phyloP scores from a whole-genome alignment of 345 rosid species.

The Psidium guajava region DNA sequence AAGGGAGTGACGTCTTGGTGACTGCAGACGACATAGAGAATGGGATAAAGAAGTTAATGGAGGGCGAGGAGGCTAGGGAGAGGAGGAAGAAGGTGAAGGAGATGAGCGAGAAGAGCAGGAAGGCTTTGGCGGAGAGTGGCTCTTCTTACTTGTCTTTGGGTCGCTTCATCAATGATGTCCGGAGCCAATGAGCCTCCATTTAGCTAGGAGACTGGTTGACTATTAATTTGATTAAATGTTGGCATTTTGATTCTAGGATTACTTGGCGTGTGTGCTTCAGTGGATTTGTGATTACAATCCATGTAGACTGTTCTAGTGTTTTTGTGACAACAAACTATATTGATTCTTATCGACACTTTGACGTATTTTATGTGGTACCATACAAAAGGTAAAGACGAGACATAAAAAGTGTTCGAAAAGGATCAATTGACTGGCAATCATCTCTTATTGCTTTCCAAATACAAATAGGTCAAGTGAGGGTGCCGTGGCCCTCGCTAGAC shows the following conservation, averaged over 20 bases:
- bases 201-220: neutral
- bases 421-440: neutral
- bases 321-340: neutral
- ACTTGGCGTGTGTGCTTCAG: neutral
- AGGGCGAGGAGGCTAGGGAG: neutral
- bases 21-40: conserved; percentile 17
- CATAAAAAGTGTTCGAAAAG: neutral
- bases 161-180: conserved; percentile 17
- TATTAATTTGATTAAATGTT: neutral
- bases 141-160: conserved; percentile 19
- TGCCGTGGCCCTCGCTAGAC: too few relatives aligned
- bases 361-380: neutral
- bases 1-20: neutral
- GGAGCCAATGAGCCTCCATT: neutral
- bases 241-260: neutral
- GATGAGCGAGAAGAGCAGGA: conserved; percentile 11
- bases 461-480: fast-evolving
- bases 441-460: neutral
- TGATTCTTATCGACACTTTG: neutral
- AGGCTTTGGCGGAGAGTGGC: conserved; percentile 27
- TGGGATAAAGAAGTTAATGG: conserved; percentile 31
- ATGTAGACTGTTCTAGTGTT: neutral
- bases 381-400: neutral
- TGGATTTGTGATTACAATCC: neutral
- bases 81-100: conserved; percentile 22